A percentile compares a stretch with the other conserved stretches of the same genome.
phyloP scores from a whole-genome alignment of 2,329 filamentous ascomycete genomes.

The Leptographium procerum region DNA sequence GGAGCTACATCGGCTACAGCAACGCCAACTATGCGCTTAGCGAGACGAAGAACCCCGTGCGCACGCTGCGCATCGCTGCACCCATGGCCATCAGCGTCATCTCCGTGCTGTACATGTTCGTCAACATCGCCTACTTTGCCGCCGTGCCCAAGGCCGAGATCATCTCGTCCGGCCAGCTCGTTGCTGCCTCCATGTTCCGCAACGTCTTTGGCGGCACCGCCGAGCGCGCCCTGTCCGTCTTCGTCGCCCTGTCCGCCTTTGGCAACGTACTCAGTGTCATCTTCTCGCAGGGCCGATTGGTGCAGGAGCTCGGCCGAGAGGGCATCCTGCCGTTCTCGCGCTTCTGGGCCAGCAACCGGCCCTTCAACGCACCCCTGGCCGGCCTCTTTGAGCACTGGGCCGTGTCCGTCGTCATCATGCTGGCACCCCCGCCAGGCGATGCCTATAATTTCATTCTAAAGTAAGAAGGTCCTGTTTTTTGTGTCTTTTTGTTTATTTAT shows the following conservation, averaged over 20 bases:
- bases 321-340: slow-evolving; percentile 52
- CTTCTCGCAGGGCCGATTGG: slow-evolving; percentile 55
- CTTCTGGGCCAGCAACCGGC: slow-evolving; percentile 52
- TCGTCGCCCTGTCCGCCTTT: slow-evolving; percentile 56
- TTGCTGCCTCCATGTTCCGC: slow-evolving; percentile 43
- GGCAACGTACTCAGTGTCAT: slow-evolving; percentile 58
- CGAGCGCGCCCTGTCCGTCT: slow-evolving; percentile 49
- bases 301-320: slow-evolving; percentile 55
- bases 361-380: slow-evolving; percentile 50
- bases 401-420: slow-evolving; percentile 52
- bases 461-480: slow-evolving; percentile 21
- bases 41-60: slow-evolving; percentile 54
- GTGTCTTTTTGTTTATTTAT: background rate
- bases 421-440: slow-evolving; percentile 55
- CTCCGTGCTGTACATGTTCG: slow-evolving; percentile 52
- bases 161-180: slow-evolving; percentile 35
- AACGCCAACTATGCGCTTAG: slow-evolving; percentile 57
- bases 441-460: slow-evolving; percentile 54
- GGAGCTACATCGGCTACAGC: slow-evolving; percentile 57
- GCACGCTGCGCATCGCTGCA: slow-evolving; percentile 54
- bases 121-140: slow-evolving; percentile 57
- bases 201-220: slow-evolving; percentile 43
- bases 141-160: slow-evolving; percentile 43
- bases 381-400: slow-evolving; percentile 54
- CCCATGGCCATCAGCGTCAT: slow-evolving; percentile 47